Percentiles rank a stretch among this genome's conserved stretches.
phyloP scores from a whole-genome alignment of 345 rosid species.

The Eucalyptus pumila region DNA sequence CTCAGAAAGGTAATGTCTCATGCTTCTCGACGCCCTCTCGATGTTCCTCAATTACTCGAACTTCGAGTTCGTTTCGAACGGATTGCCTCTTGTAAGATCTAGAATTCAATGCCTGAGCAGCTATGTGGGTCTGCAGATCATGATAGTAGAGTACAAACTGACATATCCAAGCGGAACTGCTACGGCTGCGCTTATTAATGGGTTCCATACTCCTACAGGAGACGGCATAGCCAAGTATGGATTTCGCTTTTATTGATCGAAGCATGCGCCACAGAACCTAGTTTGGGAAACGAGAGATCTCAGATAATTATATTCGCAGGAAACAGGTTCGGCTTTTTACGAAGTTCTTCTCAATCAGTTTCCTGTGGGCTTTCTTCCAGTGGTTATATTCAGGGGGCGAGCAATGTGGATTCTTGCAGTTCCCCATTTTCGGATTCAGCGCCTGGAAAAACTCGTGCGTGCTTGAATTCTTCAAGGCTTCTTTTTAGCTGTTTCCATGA shows the following conservation, averaged over 20 bases:
- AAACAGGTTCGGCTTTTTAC: slow-evolving; percentile 67
- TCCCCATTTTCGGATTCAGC: slow-evolving; percentile 71
- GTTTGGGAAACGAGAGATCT: background rate
- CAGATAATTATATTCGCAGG: slow-evolving; percentile 24
- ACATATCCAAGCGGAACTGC: slow-evolving; percentile 93
- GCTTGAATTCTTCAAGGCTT: background rate
- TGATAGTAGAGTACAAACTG: slow-evolving; percentile 78
- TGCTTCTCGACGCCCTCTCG: background rate
- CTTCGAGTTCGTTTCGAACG: background rate
- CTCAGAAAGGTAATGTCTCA: slow-evolving; percentile 48
- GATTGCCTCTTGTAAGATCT: background rate
- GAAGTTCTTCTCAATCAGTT: slow-evolving; percentile 55
- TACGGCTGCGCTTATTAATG: slow-evolving; percentile 79
- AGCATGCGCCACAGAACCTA: background rate
- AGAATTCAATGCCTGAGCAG: background rate
- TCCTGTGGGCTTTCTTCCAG: slow-evolving; percentile 80
- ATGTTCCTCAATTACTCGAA: background rate
- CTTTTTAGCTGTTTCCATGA: background rate
- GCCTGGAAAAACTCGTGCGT: slow-evolving; percentile 80
- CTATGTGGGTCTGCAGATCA: slow-evolving; percentile 34
- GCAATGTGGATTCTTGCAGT: slow-evolving; percentile 59
- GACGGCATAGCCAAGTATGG: slow-evolving; percentile 62
- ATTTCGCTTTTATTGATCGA: background rate
- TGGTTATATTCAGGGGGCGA: slow-evolving; percentile 78
- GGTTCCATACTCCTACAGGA: slow-evolving; percentile 78